These are phyloP conservation scores for Tarenaya hassleriana DNA, from an alignment of 345 rosid genomes.

Conservation along the genomic window DNA sequence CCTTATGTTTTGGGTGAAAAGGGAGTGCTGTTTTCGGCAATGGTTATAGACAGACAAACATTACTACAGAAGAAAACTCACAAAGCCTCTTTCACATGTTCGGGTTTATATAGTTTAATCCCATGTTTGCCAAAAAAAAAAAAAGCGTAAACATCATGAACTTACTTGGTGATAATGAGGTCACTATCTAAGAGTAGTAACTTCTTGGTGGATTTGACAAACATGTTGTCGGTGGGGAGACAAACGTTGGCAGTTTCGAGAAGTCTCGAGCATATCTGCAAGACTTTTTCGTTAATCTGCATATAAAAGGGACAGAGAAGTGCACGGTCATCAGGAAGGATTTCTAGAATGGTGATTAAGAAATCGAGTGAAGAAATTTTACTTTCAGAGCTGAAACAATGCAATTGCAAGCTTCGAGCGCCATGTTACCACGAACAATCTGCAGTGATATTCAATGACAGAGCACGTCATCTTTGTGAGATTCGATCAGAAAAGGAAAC, in stretches of 20 bases:
- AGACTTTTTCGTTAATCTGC: slow-evolving; percentile 46
- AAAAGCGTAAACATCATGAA: too few species aligned
- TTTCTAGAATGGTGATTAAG: neutral
- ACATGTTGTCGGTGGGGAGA: slow-evolving; percentile 40
- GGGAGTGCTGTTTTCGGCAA: too few species aligned
- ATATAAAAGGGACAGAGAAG: neutral
- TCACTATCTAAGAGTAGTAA: slow-evolving; percentile 8
- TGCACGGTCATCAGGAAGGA: neutral
- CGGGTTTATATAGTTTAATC: too few species aligned
- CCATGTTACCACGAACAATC: slow-evolving; percentile 68
- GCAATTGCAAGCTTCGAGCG: slow-evolving; percentile 90
- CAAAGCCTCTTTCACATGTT: too few species aligned
- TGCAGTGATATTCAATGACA: slow-evolving; percentile 25
- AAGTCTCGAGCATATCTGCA: slow-evolving; percentile 49
- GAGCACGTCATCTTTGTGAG: neutral
- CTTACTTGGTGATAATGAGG: too few species aligned
- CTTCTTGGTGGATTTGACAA: slow-evolving; percentile 42
- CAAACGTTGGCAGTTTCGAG: slow-evolving; percentile 53
- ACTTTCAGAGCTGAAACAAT: slow-evolving; percentile 62
- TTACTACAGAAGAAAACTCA: too few species aligned
- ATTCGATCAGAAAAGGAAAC: neutral
- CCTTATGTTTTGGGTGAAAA: too few species aligned
- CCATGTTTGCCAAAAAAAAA: too few species aligned
- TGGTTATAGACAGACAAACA: too few species aligned
- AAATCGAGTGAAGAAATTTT: slow-evolving; percentile 18